Conservation (phyloP, 352 stramenopile species). For the Phytophthora rubi region DNA sequence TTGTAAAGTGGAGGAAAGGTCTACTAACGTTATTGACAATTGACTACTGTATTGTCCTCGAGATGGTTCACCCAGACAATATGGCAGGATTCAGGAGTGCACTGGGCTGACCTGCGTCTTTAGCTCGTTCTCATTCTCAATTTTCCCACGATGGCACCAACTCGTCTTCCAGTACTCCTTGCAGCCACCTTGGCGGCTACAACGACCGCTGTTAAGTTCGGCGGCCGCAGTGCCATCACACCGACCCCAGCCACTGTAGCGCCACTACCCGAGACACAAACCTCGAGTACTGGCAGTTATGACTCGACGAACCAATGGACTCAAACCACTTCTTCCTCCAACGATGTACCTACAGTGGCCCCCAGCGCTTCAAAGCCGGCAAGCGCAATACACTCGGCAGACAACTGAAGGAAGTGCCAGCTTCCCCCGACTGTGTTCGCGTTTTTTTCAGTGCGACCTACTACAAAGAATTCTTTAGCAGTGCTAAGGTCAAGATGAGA, state of each 20-base stretch:
- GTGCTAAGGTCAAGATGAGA: conserved; percentile 8
- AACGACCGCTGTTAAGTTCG: background rate
- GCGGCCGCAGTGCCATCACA: no score
- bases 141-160: background rate
- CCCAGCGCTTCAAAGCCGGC: background rate
- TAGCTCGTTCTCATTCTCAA: background rate
- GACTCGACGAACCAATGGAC: background rate
- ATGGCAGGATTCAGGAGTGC: background rate
- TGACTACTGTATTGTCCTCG: background rate
- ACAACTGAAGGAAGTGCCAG: conserved; percentile 8
- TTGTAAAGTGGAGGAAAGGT: background rate
- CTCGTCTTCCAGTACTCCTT: background rate
- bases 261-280: background rate
- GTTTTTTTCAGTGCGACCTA: conserved; percentile 9
- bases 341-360: background rate
- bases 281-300: background rate
- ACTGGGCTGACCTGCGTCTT: background rate
- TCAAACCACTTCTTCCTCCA: background rate
- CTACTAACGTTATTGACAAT: background rate
- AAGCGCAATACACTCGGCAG: conserved; percentile 16
- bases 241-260: background rate
- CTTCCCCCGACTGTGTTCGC: conserved; percentile 4
- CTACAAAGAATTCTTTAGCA: conserved; percentile 15
- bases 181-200: background rate
- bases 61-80: background rate